Conservation (phyloP, 83 land plant species). For the Thuja plicata region DNA sequence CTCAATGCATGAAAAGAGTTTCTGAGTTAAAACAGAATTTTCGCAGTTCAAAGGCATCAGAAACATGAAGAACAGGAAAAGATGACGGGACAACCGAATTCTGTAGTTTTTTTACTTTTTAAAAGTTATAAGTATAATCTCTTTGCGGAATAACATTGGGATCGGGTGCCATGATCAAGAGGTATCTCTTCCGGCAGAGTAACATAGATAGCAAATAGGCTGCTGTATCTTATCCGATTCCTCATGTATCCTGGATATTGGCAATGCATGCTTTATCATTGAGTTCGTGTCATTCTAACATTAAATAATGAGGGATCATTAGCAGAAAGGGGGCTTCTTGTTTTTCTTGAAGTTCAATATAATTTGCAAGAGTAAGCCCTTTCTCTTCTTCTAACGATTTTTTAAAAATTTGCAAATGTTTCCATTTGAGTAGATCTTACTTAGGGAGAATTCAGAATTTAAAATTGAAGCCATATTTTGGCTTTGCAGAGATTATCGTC, state of each 20-base stretch:
- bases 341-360: neutral
- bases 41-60: constrained; percentile 52
- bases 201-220: neutral
- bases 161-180: too few relatives aligned
- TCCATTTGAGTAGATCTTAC: neutral
- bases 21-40: constrained; percentile 75
- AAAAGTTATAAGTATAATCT: neutral
- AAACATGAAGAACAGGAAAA: neutral
- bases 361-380: neutral
- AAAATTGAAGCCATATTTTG: neutral
- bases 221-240: too few relatives aligned
- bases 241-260: neutral
- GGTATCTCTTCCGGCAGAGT: neutral
- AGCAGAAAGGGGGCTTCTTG: neutral
- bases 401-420: neutral
- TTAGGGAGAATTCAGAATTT: neutral
- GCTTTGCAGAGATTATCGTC: neutral
- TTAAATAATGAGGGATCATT: neutral
- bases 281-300: neutral
- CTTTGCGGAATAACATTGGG: neutral
- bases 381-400: neutral
- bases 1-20: constrained; percentile 76
- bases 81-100: neutral
- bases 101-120: neutral
- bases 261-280: neutral